These are phyloP conservation scores for Magnolia sinica DNA, from an alignment of 164 flowering plant species.

Conservation along the genomic window DNA sequence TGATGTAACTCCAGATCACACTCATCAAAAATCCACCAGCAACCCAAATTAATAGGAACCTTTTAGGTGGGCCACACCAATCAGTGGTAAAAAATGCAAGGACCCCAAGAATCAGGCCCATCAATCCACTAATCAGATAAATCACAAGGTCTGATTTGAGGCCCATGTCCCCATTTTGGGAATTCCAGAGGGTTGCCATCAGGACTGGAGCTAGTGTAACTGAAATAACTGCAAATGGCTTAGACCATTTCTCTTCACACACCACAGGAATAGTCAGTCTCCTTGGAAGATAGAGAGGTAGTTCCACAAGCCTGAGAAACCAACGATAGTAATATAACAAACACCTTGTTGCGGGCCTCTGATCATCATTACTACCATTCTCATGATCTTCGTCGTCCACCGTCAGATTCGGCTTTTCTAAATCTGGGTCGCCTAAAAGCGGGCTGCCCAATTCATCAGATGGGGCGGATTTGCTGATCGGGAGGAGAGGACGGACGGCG, in stretches of 20 bases:
- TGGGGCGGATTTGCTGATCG: conserved; percentile 9
- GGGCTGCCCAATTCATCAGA: conserved; percentile 20
- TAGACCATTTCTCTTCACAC: conserved; percentile 48
- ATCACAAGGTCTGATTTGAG: conserved; percentile 6
- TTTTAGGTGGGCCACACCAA: conserved; percentile 34
- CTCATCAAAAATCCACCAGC: conserved; percentile 58
- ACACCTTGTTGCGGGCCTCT: background rate
- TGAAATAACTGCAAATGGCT: conserved; percentile 43
- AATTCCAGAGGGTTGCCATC: conserved; percentile 35
- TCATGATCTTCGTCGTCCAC: conserved; percentile 10
- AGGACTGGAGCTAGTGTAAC: conserved; percentile 44
- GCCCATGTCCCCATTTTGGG: conserved; percentile 14
- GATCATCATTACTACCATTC: background rate
- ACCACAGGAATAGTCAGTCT: conserved; percentile 50
- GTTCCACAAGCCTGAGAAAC: conserved; percentile 24
- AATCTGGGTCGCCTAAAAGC: conserved; percentile 16
- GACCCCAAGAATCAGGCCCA: conserved; percentile 30
- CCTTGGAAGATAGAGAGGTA: conserved; percentile 48
- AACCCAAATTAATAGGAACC: conserved; percentile 46
- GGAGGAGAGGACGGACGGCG: conserved; percentile 9
- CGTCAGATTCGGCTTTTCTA: conserved; percentile 5
- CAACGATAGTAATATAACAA: conserved; percentile 8
- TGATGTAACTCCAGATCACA: conserved; percentile 51
- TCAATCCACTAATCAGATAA: conserved; percentile 20
- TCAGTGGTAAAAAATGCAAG: conserved; percentile 29